Evolutionary conservation across 805 yeast species (phyloP).

Genomic region (Yueomyces sp.): DNA sequence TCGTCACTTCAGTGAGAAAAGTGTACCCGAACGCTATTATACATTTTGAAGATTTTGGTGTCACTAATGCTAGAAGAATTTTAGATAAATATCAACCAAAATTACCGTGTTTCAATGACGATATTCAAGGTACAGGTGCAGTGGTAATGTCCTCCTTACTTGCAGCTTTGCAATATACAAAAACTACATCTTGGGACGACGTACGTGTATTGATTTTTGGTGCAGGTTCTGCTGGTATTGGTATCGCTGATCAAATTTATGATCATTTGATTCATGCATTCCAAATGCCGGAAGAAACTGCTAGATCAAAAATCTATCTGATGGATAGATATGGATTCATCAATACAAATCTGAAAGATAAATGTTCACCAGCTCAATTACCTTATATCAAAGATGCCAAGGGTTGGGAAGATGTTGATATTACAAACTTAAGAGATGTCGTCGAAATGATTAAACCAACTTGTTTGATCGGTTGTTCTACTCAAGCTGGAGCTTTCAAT

Average conservation of each 20-base stretch:
- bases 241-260: constrained; percentile 88
- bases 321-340: constrained; percentile 82
- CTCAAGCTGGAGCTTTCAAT: constrained; percentile 90
- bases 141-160: constrained; percentile 92
- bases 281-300: constrained; percentile 42
- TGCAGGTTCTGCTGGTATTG: constrained; percentile 95
- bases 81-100: constrained; percentile 60
- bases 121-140: constrained; percentile 98
- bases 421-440: constrained; percentile 53
- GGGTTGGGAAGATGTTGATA: constrained; percentile 64
- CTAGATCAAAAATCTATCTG: constrained; percentile 58
- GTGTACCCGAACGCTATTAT: constrained; percentile 83
- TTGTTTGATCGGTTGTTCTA: constrained; percentile 87
- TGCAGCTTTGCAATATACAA: constrained; percentile 75
- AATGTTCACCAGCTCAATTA: constrained; percentile 51
- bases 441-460: constrained; percentile 71
- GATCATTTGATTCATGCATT: constrained; percentile 83
- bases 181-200: constrained; percentile 44
- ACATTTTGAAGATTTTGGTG: constrained; percentile 97
- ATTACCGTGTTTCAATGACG: constrained; percentile 90
- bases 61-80: constrained; percentile 73
- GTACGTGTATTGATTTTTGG: constrained; percentile 71
- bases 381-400: constrained; percentile 58
- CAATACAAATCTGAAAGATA: constrained; percentile 39
- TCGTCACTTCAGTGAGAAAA: constrained; percentile 55